Percentiles rank a stretch among this genome's conserved stretches.
Evolutionary conservation across 2,329 filamentous ascomycete species (phyloP).

Genomic region (Tolypocladium endophyticum): DNA sequence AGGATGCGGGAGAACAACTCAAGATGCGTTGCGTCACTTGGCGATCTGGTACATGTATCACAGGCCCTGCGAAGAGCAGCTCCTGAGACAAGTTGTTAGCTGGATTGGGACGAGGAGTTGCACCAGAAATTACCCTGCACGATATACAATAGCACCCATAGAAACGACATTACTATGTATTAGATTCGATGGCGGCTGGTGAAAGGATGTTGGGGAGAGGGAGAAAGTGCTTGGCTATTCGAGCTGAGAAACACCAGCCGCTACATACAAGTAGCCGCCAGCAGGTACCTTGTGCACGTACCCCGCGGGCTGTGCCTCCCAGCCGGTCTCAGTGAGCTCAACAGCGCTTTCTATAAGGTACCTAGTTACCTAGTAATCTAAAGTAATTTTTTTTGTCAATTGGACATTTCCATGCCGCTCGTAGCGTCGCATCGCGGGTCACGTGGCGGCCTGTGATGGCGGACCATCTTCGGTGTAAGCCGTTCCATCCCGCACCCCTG

Average conservation of each 20-base stretch:
- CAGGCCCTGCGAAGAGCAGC: neutral
- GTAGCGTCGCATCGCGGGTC: neutral
- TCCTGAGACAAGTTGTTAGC: neutral
- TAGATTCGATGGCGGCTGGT: too few species aligned
- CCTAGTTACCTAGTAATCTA: too few species aligned
- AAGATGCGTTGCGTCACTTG: neutral
- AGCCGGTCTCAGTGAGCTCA: too few species aligned
- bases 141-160: neutral
- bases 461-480: neutral
- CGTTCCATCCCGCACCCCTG: neutral
- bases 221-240: too few species aligned
- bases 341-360: too few species aligned
- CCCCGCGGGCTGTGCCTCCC: too few species aligned
- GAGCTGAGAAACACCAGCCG: too few species aligned
- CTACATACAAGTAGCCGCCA: too few species aligned
- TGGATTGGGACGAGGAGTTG: neutral
- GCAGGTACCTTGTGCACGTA: too few species aligned
- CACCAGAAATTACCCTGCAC: neutral
- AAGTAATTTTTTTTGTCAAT: neutral
- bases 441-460: neutral
- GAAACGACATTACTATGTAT: neutral
- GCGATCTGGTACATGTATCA: neutral
- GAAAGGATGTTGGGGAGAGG: too few species aligned
- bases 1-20: neutral
- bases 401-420: neutral